Conservation (phyloP, 805 yeast species). For the Kurtzmaniella fragi region DNA sequence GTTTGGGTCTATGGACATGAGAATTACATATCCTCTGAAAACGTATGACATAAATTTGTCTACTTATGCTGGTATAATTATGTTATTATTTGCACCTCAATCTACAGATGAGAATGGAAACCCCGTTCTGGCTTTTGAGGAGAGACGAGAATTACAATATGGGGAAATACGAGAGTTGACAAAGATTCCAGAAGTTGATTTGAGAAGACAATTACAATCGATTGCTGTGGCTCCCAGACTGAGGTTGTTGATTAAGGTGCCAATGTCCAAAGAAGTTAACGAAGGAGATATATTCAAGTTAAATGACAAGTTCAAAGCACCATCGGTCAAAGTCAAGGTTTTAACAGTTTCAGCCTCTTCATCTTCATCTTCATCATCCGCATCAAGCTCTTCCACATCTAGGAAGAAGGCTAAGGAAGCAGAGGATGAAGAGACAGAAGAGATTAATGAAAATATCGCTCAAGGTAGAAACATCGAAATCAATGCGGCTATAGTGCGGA, state of each 20-base stretch:
- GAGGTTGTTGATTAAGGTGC: constrained; percentile 66
- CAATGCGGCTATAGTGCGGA: constrained; percentile 83
- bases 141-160: constrained; percentile 50
- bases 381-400: background rate
- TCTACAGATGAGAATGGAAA: constrained; percentile 24
- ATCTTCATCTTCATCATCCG: constrained; percentile 2
- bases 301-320: constrained; percentile 64
- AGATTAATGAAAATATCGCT: constrained; percentile 51
- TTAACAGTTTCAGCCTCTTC: constrained; percentile 50
- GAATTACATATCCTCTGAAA: constrained; percentile 61
- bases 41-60: constrained; percentile 80
- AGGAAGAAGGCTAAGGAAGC: constrained; percentile 29
- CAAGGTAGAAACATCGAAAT: constrained; percentile 63
- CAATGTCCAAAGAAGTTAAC: constrained; percentile 68
- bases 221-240: constrained; percentile 80
- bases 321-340: constrained; percentile 67
- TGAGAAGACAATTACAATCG: constrained; percentile 74
- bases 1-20: constrained; percentile 77
- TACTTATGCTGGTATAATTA: constrained; percentile 71
- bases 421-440: constrained; percentile 47
- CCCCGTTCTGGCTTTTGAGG: constrained; percentile 41
- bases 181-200: constrained; percentile 65
- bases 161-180: constrained; percentile 63
- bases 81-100: constrained; percentile 60
- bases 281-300: constrained; percentile 59